phyloP scores from a whole-genome alignment of 208 protist species.

The Leishmania gerbilli region DNA sequence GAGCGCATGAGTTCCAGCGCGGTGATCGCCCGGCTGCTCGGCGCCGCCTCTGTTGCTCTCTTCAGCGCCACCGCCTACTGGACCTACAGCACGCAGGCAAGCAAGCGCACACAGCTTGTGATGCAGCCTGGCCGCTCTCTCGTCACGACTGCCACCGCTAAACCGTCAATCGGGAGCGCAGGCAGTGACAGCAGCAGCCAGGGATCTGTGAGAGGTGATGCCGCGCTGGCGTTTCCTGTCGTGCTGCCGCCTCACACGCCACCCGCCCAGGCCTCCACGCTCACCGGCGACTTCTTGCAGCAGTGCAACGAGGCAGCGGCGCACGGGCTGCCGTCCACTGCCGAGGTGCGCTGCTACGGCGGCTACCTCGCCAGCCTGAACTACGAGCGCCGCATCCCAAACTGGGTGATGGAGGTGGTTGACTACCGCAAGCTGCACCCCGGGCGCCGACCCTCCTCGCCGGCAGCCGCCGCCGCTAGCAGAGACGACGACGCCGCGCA shows the following conservation, averaged over 20 bases:
- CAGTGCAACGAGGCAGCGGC: slow-evolving; percentile 38
- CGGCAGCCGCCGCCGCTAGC: background rate
- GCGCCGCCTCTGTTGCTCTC: slow-evolving; percentile 25
- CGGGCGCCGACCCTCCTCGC: slow-evolving; percentile 2
- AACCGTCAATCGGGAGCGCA: background rate
- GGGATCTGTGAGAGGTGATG: background rate
- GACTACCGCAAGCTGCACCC: slow-evolving; percentile 25
- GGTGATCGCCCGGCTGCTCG: slow-evolving; percentile 21
- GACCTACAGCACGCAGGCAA: slow-evolving; percentile 14
- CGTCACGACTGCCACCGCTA: slow-evolving; percentile 1
- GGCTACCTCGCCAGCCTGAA: slow-evolving; percentile 80
- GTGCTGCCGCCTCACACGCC: slow-evolving; percentile 37
- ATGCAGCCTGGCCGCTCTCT: slow-evolving; percentile 11
- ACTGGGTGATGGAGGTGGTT: slow-evolving; percentile 81
- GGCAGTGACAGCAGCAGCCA: background rate
- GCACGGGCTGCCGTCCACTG: slow-evolving; percentile 54
- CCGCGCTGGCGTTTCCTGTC: slow-evolving; percentile 17
- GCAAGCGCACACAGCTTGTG: slow-evolving; percentile 21
- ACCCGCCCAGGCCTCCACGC: background rate
- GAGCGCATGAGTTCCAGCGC: slow-evolving; percentile 22
- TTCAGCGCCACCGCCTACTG: slow-evolving; percentile 23
- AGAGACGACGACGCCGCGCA: slow-evolving; percentile 12
- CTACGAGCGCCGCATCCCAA: slow-evolving; percentile 78
- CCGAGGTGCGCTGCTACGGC: slow-evolving; percentile 66
- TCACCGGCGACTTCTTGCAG: slow-evolving; percentile 26